These are phyloP conservation scores for Tetradesmus obliquus DNA, from an alignment of 139 green algal genomes.

Conservation along the genomic window DNA sequence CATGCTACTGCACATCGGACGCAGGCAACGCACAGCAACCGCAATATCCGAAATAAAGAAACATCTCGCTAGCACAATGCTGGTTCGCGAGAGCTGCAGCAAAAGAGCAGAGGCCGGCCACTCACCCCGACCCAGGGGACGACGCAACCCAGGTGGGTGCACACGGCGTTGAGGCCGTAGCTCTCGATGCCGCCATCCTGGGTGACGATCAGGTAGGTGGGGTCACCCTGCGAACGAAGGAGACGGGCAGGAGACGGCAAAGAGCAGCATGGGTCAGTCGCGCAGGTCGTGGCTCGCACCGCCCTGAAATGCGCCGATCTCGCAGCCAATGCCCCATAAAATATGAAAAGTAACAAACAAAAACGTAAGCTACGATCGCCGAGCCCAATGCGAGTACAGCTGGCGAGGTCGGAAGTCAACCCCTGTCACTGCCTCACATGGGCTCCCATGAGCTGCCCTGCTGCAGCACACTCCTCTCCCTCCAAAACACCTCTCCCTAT, in stretches of 20 bases:
- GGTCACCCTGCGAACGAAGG: conserved; percentile 83
- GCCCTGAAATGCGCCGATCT: neutral
- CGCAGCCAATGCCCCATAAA: neutral
- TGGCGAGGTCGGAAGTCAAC: neutral
- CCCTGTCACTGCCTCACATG: neutral
- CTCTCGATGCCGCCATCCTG: conserved; percentile 85
- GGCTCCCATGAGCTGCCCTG: neutral
- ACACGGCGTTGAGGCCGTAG: conserved; percentile 99
- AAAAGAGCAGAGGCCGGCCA: neutral
- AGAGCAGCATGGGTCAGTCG: neutral
- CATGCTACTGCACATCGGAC: neutral
- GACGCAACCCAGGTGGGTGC: conserved; percentile 99
- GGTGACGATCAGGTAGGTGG: conserved; percentile 98
- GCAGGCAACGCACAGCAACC: too few relatives aligned
- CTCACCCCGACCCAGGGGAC: conserved; percentile 96
- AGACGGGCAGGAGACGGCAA: neutral
- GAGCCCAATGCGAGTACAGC: neutral
- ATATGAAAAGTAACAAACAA: neutral
- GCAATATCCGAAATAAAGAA: too few relatives aligned
- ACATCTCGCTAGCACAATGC: neutral
- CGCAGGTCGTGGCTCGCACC: neutral
- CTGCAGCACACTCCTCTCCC: too few relatives aligned
- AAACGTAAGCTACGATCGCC: too few relatives aligned
- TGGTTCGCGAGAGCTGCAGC: neutral
- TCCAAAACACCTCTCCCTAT: too few relatives aligned